Evolutionary conservation across 441 rosid genomes (phyloP), one percentile per base, ranked within the genome.

Genomic region (Brassica balearica): DNA sequence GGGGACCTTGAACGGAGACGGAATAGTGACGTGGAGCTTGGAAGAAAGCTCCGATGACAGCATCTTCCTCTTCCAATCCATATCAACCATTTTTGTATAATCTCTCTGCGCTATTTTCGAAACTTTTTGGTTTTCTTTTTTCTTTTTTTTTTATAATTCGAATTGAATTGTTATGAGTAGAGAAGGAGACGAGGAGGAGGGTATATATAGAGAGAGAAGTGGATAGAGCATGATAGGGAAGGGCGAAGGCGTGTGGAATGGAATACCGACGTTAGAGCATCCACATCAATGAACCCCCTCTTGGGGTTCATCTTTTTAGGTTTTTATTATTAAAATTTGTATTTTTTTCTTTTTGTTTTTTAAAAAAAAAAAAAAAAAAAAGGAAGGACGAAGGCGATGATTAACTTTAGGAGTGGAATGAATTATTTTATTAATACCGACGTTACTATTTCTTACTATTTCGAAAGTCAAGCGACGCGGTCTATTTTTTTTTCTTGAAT

Each of bases 41-140:
- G 84, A 78, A 29, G 92, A 84, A 25, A 79, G 78, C 71, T 79
- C 82, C 0, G 82, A 73, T 68, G 82, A 73, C 0, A 83, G 88
- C 86, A 87, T 88, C 82, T 88, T 88, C 34, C 89, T 86, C 73
- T 86, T 87, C 79, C 96, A 94, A 65, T 88, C 91, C 65, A 90
- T 71, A 86, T 91, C 97, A 11, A 94, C 89, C 98, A 94, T 94
- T 69, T 74, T 59, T 34, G 34, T 29, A 29, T 29, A 29, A 29
- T 5, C 34, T 29, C 34, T 29, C 34, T 29, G 34, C 1, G 34
- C 34, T 29, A 29, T 29, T 29, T 29, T 29, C 34, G 34, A 29
- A 29, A 29, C 23, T 65, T 62, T 27, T 62, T 25, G 67, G 2
- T 41, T 43, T 3, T 43, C 51, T 43, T 10, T 43, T 10, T 43